Evolutionary conservation across 176 grass and related monocot species (phyloP).

Genomic region (Hyparrhenia diplandra): DNA sequence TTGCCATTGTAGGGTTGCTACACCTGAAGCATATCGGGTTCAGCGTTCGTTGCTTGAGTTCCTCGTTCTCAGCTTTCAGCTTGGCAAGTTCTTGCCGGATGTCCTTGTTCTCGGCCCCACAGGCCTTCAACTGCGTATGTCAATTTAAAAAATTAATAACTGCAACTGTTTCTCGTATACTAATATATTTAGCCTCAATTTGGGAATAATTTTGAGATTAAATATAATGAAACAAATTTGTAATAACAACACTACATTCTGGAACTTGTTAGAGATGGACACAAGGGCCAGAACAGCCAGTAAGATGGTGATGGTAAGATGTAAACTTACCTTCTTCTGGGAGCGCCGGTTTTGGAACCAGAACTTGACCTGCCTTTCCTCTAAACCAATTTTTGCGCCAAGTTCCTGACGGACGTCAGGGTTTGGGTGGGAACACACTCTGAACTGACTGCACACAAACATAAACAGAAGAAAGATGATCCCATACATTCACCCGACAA

Average conservation of each 20-base stretch:
- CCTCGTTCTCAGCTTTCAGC: neutral
- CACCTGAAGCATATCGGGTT: neutral
- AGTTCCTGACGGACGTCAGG: neutral
- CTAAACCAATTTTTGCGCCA: neutral
- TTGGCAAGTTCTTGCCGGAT: neutral
- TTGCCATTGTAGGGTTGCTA: neutral
- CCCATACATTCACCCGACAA: neutral
- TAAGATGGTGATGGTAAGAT: neutral
- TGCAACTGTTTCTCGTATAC: neutral
- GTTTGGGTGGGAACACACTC: neutral
- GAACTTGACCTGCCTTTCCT: neutral
- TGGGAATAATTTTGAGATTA: neutral
- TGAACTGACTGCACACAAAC: constrained; percentile 5
- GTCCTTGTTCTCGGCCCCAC: neutral
- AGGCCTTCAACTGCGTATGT: neutral
- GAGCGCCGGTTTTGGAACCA: constrained; percentile 43
- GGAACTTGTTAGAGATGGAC: neutral
- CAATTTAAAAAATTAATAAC: neutral
- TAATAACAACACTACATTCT: neutral
- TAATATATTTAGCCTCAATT: neutral
- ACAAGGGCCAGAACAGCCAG: neutral
- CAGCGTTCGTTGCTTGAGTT: neutral
- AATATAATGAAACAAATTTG: neutral
- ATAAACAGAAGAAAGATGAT: neutral
- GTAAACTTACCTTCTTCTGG: neutral